phyloP scores from a whole-genome alignment of 352 stramenopile species.

The Phytophthora foliorum region DNA sequence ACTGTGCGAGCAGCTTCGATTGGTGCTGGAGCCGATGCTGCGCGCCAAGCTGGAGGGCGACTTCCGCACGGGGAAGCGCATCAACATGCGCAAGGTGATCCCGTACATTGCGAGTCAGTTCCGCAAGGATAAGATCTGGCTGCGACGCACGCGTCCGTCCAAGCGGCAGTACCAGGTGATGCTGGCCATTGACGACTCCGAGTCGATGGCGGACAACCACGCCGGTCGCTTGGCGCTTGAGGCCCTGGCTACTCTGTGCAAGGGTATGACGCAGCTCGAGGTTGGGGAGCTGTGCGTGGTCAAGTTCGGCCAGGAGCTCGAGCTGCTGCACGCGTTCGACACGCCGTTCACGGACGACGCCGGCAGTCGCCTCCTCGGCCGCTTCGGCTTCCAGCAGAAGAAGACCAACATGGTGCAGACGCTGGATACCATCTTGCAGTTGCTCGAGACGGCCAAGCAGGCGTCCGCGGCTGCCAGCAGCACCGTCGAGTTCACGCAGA shows the following conservation, averaged over 20 bases:
- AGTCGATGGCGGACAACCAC: conserved; percentile 99
- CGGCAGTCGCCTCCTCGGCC: conserved; percentile 93
- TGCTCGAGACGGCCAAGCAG: conserved; percentile 90
- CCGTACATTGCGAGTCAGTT: conserved; percentile 99
- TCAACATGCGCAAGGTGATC: conserved; percentile 99
- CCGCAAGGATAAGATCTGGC: conserved; percentile 99
- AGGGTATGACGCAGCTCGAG: conserved; percentile 98
- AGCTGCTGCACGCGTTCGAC: conserved; percentile 97
- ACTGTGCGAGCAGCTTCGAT: conserved; percentile 98
- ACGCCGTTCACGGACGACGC: conserved; percentile 97
- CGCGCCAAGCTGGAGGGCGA: conserved; percentile 98
- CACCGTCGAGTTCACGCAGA: conserved; percentile 94
- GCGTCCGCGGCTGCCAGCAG: conserved; percentile 52
- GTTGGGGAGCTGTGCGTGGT: conserved; percentile 95
- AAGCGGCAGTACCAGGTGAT: conserved; percentile 99
- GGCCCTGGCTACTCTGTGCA: conserved; percentile 97
- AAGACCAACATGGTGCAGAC: conserved; percentile 97
- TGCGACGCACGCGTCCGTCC: conserved; percentile 98
- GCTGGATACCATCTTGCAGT: conserved; percentile 93
- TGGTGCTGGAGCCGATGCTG: conserved; percentile 99
- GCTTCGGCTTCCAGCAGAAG: conserved; percentile 98
- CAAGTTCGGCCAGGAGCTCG: conserved; percentile 97
- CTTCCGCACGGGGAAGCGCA: conserved; percentile 99
- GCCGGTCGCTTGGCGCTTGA: conserved; percentile 96
- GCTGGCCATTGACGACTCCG: conserved; percentile 99